phyloP scores from a whole-genome alignment of 768 basidiomycete species.

The Russula olivacea region DNA sequence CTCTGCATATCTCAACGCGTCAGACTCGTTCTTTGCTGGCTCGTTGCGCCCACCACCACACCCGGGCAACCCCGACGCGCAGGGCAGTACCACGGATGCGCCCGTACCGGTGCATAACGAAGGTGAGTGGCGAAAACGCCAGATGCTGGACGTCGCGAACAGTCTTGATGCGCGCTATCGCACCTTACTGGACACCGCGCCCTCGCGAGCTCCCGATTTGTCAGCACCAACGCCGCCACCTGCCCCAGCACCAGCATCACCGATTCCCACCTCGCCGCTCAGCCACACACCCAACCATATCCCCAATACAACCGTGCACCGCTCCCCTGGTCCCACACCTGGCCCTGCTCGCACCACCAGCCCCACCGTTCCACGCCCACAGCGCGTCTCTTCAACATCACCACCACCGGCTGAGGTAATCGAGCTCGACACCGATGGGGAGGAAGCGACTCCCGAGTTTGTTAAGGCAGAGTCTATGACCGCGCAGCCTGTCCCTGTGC shows the following conservation, averaged over 20 bases:
- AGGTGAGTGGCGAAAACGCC: constrained; percentile 66
- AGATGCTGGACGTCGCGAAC: constrained; percentile 67
- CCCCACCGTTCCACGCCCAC: neutral
- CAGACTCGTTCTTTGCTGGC: constrained; percentile 47
- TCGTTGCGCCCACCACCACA: constrained; percentile 35
- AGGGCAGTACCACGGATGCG: neutral
- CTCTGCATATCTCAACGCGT: constrained; percentile 58
- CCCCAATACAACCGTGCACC: neutral
- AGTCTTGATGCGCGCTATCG: constrained; percentile 67
- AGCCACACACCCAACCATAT: neutral
- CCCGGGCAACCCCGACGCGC: constrained; percentile 30
- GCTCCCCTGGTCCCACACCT: neutral
- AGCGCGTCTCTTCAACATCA: neutral
- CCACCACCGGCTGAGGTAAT: constrained; percentile 7
- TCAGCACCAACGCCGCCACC: constrained; percentile 7
- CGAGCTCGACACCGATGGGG: constrained; percentile 21
- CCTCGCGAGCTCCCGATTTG: constrained; percentile 38
- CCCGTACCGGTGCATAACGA: constrained; percentile 39
- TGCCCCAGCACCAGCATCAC: neutral
- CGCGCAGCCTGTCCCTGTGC: neutral
- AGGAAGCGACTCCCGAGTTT: neutral
- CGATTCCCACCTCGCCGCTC: neutral
- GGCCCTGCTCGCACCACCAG: neutral
- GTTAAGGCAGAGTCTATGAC: constrained; percentile 7
- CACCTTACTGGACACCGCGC: constrained; percentile 50